A percentile compares a stretch with the other conserved stretches of the same genome.
Evolutionary conservation across 352 stramenopile genomes (phyloP).

Genomic region (Thraustochytrium sp.): DNA sequence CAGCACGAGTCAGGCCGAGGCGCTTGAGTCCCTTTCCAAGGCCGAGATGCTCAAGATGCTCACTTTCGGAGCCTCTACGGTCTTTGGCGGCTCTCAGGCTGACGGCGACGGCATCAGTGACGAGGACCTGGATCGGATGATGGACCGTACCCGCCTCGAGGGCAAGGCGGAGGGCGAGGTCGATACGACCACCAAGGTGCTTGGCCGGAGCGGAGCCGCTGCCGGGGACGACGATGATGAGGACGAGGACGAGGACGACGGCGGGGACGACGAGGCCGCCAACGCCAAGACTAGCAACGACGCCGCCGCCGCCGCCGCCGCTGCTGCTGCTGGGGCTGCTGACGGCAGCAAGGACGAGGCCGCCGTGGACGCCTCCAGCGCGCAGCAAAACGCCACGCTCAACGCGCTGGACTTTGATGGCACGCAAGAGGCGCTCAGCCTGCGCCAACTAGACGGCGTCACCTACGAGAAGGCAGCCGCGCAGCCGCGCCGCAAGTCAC

Average conservation of each 20-base stretch:
- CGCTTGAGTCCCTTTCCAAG: constrained; percentile 5
- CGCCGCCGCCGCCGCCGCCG: neutral
- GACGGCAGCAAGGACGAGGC: neutral
- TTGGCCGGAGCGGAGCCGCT: neutral
- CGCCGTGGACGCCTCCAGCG: neutral
- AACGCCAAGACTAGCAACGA: neutral
- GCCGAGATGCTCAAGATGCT: constrained; percentile 30
- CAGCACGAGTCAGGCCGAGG: constrained; percentile 21
- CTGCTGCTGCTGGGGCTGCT: neutral
- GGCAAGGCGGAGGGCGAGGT: constrained; percentile 45
- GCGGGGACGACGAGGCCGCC: neutral
- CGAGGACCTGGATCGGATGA: constrained; percentile 65
- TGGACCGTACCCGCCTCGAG: constrained; percentile 62
- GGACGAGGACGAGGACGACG: neutral
- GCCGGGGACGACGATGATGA: neutral
- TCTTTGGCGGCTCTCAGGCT: constrained; percentile 23
- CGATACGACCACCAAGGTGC: neutral
- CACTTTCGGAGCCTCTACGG: constrained; percentile 2
- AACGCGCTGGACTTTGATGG: constrained; percentile 10
- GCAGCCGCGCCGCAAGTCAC: neutral
- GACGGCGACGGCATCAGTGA: constrained; percentile 62
- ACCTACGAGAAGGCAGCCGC: neutral
- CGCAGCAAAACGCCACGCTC: neutral
- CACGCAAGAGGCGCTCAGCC: neutral
- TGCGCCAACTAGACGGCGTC: neutral